Base-by-base conservation (phyloP, 768 basidiomycete genomes). In the Boletales sp. region DNA sequence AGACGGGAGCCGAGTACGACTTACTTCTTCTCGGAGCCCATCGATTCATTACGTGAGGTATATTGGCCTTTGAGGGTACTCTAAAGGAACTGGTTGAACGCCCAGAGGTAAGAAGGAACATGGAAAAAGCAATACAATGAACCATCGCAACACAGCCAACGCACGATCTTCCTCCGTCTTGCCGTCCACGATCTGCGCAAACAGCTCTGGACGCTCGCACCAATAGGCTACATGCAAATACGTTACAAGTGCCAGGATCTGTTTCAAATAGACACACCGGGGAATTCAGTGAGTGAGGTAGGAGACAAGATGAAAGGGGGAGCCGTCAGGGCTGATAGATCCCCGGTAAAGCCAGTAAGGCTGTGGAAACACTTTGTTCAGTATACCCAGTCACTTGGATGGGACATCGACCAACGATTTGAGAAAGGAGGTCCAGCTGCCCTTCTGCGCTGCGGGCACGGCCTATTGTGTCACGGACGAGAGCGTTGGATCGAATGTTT, bases 1-100 rank as follows among this genome's bases (percentile, higher is more conserved):
- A 48, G 39, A 8, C 27, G 15, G 34, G 17, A 51, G 7, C 31
- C 21, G 18, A 12, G 29, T 8, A 17, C 32, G 5, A 72, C 82
- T 42, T 54, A 90, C 90, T 98, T 98, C 78, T 98, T 98, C 80
- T 98, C 94, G 1, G 90, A 92, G 13, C 95, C 95, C 83, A 93
- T 87, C 55, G 86, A 85, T 72, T 97, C 94, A 61, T 97, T 97
- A 43, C 94, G 77, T 15, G 91, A 91, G 37, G 90, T 97, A 67
- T 94, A 94, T 63, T 97, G 94, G 13, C 92, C 94, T 67, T 94
- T 97, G 44, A 99, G 78, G 0, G 95, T 99, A 61, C 86, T 86
- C 87, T 87, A 50, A 30, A 49, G 19, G 17, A 29, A 19, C n/a
- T 36, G 17, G 18, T 41, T 58, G 47, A 59, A 40, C 39, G 43